Conservation (phyloP, 306 rosid species). For the Cucumis sativus region Cucumber_9930_V3 NC_026659.2:21949001-21949500, state of each 20-base stretch:
- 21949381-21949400: not conserved
- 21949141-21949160: not conserved
- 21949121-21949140: not conserved
- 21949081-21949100: not conserved
- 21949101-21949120: not conserved
- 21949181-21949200: not conserved
- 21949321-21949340: not conserved
- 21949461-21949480: not conserved
- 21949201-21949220: constrained; percentile 21
- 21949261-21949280: not conserved
- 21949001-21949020: not conserved
- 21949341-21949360: not conserved
- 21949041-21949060: constrained; percentile 18
- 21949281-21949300: not conserved
- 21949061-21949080: not conserved
- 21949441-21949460: constrained; percentile 19
- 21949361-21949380: not conserved
- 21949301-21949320: not conserved
- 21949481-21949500: not conserved
- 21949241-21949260: not conserved
- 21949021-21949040: not conserved
- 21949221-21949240: constrained; percentile 38
- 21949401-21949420: not conserved
- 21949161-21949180: not conserved
- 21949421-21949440: not conserved